Conservation (phyloP, 352 stramenopile genomes). For the Phytophthora multivora region DNA sequence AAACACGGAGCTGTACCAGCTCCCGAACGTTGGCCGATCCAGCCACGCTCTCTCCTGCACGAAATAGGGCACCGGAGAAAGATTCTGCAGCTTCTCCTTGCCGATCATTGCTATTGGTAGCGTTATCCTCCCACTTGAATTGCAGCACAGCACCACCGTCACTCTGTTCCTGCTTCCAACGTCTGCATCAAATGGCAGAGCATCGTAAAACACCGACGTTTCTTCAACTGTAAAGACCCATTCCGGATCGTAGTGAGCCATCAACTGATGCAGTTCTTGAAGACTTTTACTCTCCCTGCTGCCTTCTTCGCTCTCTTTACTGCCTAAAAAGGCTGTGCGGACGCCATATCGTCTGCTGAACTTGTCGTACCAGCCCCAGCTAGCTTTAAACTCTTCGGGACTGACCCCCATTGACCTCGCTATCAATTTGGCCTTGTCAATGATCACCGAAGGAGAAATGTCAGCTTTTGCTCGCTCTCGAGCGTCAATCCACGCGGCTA, state of each 20-base stretch:
- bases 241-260: constrained; percentile 31
- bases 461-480: constrained; percentile 13
- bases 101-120: constrained; percentile 29
- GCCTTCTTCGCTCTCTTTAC: background rate
- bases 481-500: constrained; percentile 33
- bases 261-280: constrained; percentile 24
- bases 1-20: constrained; percentile 35
- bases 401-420: constrained; percentile 22
- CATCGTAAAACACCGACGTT: constrained; percentile 32
- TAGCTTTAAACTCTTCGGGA: constrained; percentile 34
- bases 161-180: constrained; percentile 1
- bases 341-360: constrained; percentile 39
- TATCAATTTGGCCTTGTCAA: constrained; percentile 36
- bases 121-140: constrained; percentile 25
- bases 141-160: constrained; percentile 35
- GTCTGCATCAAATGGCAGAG: constrained; percentile 20
- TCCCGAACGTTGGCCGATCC: constrained; percentile 28
- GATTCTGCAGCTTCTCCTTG: constrained; percentile 2
- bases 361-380: constrained; percentile 49
- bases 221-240: constrained; percentile 41
- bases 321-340: constrained; percentile 15
- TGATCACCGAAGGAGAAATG: constrained; percentile 35
- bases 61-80: constrained; percentile 23
- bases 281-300: constrained; percentile 18
- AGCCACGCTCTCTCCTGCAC: constrained; percentile 35